Conservation (phyloP, 2,329 filamentous ascomycete species). For the Sclerotinia trifoliorum region DNA sequence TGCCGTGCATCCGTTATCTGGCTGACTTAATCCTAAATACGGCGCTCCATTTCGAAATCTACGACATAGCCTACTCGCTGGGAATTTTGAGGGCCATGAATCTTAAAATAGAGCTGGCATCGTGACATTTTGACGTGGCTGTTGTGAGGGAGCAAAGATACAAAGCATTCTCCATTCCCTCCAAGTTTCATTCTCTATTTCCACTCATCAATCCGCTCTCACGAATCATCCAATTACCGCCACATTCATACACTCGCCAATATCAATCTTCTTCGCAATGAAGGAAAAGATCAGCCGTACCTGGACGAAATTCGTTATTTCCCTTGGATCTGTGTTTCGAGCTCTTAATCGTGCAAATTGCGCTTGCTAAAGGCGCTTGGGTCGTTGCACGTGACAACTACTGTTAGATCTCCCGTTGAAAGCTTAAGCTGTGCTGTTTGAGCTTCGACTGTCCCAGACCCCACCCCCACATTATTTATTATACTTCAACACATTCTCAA, state of each 20-base stretch:
- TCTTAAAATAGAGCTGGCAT: not conserved
- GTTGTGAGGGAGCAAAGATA: not conserved
- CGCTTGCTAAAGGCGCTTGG: constrained; percentile 10
- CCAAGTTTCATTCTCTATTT: not conserved
- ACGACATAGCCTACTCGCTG: not conserved
- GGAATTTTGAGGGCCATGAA: not conserved
- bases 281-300: constrained; percentile 14
- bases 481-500: constrained; percentile 5
- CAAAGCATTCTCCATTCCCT: not conserved
- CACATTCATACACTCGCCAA: not conserved
- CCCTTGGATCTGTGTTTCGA: constrained; percentile 15
- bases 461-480: constrained; percentile 17
- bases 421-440: not conserved
- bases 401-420: not conserved
- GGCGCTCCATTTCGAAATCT: not conserved
- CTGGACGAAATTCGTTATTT: constrained; percentile 19
- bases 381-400: not conserved
- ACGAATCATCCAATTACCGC: not conserved
- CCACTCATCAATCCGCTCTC: not conserved
- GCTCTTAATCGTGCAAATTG: constrained; percentile 21
- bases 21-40: not conserved
- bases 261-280: not conserved
- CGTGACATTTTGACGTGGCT: not conserved
- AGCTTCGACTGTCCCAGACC: not conserved
- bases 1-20: not conserved